Base-by-base conservation (phyloP, 371 early-diverging fungal species). In the Mucor mucedo region DNA sequence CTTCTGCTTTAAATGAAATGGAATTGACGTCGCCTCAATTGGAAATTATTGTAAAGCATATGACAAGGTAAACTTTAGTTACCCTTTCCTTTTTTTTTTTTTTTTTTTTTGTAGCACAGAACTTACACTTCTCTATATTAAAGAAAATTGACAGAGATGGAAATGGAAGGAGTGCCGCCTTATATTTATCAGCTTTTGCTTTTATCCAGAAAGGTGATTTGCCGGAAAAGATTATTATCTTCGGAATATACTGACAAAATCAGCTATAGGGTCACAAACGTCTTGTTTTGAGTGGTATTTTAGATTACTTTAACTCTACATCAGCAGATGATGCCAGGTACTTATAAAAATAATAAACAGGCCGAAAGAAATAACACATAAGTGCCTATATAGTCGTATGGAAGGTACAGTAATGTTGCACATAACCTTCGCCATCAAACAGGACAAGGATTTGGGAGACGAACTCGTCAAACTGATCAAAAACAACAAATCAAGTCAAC, bases 341-440 rank as follows among this genome's bases (percentile, higher is more conserved):
- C 21, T 1, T 21, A 21, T 21, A 21, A 21, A 21, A 21, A 21
- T 21, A 21, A 21, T 21, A 21, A 21, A 21, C 21, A 21, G 21
- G 21, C 21, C 21, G 21, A 21, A 21, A 21, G 0, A 21, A 21
- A 21, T 21, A 21, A 21, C 21, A 21, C 21, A 21, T 21, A 21
- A 1, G 0, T 21, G 21, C 1, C 21, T 21, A 21, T 21, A 63
- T 6, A 56, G 56, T 29, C 49, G 74, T 3, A 79, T 84, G 58
- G 84, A 87, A 72, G 85, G 87, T 30, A 87, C 84, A 5, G 83
- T 82, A 6, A 82, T 88, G 68, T 71, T 88, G 28, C 87, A 88
- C 55, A 71, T 88, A 30, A 74, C 82, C 30, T 88, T 85, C 65
- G 87, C 87, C 13, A 76, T 87, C 27, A 86, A 84, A 29, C 87